A percentile compares a stretch with the other conserved stretches of the same genome.
These are phyloP conservation scores for Russula earlei DNA, from an alignment of 768 basidiomycete genomes.

Conservation along the genomic window DNA sequence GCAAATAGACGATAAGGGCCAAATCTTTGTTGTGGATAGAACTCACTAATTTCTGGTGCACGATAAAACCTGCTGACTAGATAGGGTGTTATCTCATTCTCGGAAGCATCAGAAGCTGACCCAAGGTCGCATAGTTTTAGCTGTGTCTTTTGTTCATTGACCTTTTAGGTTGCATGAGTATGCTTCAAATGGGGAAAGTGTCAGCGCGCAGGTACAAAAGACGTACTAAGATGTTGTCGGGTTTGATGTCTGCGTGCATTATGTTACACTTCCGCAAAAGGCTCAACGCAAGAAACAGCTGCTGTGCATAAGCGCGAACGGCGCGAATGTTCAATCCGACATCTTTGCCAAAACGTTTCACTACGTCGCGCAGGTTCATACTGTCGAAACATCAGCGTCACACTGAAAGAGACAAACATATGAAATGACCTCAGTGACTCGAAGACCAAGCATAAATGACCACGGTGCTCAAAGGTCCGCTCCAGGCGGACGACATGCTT, in stretches of 20 bases:
- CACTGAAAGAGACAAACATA: background rate
- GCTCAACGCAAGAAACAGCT: constrained; percentile 83
- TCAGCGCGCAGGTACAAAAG: background rate
- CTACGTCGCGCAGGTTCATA: constrained; percentile 96
- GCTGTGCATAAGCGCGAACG: constrained; percentile 97
- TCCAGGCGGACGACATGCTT: constrained; percentile 93
- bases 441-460: constrained; percentile 93
- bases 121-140: constrained; percentile 95
- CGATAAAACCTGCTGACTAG: constrained; percentile 96
- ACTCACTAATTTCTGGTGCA: constrained; percentile 94
- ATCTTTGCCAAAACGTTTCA: constrained; percentile 97
- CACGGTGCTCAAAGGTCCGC: constrained; percentile 92
- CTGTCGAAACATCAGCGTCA: constrained; percentile 32
- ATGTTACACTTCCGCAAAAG: constrained; percentile 82
- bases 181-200: background rate
- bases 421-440: constrained; percentile 74
- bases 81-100: constrained; percentile 97
- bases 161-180: constrained; percentile 40
- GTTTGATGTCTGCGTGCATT: constrained; percentile 98
- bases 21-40: background rate
- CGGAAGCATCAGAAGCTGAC: constrained; percentile 89
- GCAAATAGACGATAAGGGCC: constrained; percentile 13
- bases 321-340: constrained; percentile 93
- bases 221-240: constrained; percentile 90
- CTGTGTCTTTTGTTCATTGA: constrained; percentile 88